Evolutionary conservation across 352 stramenopile genomes (phyloP).

Genomic region (Peronospora destructor): DNA sequence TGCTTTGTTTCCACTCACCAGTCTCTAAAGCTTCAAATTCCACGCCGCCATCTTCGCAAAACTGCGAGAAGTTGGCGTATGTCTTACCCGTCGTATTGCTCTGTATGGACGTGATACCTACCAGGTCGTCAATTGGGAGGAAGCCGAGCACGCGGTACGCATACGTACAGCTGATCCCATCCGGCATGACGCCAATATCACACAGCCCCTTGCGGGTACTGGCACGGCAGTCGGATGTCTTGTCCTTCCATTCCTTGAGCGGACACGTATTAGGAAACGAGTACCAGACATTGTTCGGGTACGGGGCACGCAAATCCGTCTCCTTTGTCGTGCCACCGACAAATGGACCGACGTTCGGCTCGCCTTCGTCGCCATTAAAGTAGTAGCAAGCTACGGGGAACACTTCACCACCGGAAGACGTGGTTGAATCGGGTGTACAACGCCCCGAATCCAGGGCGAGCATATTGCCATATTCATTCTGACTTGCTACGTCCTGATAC

Average conservation of each 20-base stretch:
- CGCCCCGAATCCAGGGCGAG: constrained; percentile 60
- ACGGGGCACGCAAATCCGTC: constrained; percentile 47
- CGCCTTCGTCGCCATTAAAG: constrained; percentile 60
- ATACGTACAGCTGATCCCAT: constrained; percentile 53
- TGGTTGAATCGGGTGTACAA: constrained; percentile 42
- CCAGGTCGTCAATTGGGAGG: constrained; percentile 64
- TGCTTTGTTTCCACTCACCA: constrained; percentile 45
- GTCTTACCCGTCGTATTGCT: constrained; percentile 42
- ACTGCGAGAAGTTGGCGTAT: constrained; percentile 59
- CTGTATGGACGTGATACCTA: constrained; percentile 61
- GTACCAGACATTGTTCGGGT: constrained; percentile 72
- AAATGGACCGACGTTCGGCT: constrained; percentile 63
- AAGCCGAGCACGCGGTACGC: constrained; percentile 62
- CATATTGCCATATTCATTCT: constrained; percentile 61
- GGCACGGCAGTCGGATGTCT: constrained; percentile 41
- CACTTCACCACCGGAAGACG: constrained; percentile 22
- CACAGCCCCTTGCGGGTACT: constrained; percentile 46
- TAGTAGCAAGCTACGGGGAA: constrained; percentile 60
- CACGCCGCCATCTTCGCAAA: constrained; percentile 50
- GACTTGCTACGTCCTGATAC: constrained; percentile 38
- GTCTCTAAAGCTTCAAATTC: constrained; percentile 45
- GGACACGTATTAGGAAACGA: constrained; percentile 74
- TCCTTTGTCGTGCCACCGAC: constrained; percentile 45
- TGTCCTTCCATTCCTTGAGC: constrained; percentile 41
- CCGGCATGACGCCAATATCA: constrained; percentile 43